Percentiles rank a stretch among this genome's conserved stretches.
These are phyloP conservation scores for Colletotrichum somersetense DNA, from an alignment of 2,329 filamentous ascomycete genomes.

Conservation along the genomic window DNA sequence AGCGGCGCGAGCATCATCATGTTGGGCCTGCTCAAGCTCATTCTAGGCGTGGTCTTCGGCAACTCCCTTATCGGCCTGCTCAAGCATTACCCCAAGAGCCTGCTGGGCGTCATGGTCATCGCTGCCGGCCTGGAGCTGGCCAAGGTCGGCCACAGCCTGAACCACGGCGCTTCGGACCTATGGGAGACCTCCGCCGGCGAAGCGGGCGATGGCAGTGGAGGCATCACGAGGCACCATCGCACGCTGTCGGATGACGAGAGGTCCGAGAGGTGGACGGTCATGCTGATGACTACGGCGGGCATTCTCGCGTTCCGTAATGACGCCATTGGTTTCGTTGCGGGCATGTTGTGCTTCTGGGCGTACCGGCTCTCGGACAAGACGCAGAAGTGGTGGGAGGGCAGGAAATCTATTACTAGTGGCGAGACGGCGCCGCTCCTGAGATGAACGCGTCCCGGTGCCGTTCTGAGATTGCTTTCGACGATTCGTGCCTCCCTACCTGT, in stretches of 20 bases:
- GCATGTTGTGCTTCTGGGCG: slow-evolving; percentile 82
- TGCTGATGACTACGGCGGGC: slow-evolving; percentile 87
- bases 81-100: slow-evolving; percentile 76
- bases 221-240: slow-evolving; percentile 58
- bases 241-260: slow-evolving; percentile 75
- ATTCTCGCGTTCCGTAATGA: slow-evolving; percentile 91
- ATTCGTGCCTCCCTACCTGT: background rate
- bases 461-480: background rate
- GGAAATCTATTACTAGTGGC: slow-evolving; percentile 44
- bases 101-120: slow-evolving; percentile 90
- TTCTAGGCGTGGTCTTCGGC: slow-evolving; percentile 83
- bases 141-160: slow-evolving; percentile 86
- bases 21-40: slow-evolving; percentile 80
- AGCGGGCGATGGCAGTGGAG: slow-evolving; percentile 46
- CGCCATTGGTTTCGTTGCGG: slow-evolving; percentile 86
- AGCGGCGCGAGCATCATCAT: slow-evolving; percentile 87
- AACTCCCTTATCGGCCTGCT: slow-evolving; percentile 77
- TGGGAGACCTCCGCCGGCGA: slow-evolving; percentile 66
- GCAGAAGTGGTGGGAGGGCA: slow-evolving; percentile 53
- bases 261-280: slow-evolving; percentile 84
- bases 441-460: background rate
- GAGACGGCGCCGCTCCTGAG: slow-evolving; percentile 47
- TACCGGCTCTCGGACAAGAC: slow-evolving; percentile 65
- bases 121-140: slow-evolving; percentile 90
- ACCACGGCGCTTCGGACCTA: slow-evolving; percentile 74